Percentiles rank a stretch among this genome's conserved stretches.
Conservation (phyloP, 345 rosid species). For the Lenwebbia sp. region DNA sequence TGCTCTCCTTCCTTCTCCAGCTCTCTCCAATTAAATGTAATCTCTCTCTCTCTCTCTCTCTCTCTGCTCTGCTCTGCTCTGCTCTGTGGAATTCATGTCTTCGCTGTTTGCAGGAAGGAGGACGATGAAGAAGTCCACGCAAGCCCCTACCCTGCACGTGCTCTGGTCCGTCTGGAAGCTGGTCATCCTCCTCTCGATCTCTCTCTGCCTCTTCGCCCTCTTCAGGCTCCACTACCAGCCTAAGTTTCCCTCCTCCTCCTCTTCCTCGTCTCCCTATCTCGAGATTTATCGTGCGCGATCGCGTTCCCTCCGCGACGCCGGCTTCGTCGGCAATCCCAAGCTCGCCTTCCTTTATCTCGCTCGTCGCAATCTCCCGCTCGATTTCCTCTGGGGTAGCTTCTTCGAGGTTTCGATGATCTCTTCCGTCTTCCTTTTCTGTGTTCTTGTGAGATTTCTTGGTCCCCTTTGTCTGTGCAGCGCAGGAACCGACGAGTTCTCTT, state of each 20-base stretch:
- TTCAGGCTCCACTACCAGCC: constrained; percentile 28
- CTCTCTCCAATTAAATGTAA: neutral
- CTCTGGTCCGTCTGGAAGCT: constrained; percentile 63
- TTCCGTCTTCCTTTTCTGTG: neutral
- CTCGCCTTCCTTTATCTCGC: constrained; percentile 54
- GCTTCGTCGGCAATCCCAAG: constrained; percentile 39
- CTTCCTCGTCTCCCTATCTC: neutral
- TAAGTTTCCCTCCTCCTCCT: constrained; percentile 4
- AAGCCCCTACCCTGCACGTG: constrained; percentile 21
- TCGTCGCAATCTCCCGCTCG: constrained; percentile 49
- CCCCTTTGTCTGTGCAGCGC: neutral
- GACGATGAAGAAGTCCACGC: constrained; percentile 44
- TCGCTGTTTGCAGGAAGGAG: neutral
- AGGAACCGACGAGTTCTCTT: neutral
- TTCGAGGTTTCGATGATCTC: constrained; percentile 33
- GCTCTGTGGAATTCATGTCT: neutral
- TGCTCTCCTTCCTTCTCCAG: neutral
- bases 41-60: neutral
- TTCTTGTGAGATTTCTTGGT: neutral
- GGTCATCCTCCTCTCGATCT: constrained; percentile 30
- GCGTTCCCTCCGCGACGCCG: constrained; percentile 7
- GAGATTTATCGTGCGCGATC: constrained; percentile 1
- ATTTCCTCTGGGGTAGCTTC: constrained; percentile 65
- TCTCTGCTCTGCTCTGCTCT: neutral
- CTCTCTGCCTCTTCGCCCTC: constrained; percentile 43